These are phyloP conservation scores for Albatrellus ellisii DNA, from an alignment of 768 basidiomycete genomes.

Conservation along the genomic window DNA sequence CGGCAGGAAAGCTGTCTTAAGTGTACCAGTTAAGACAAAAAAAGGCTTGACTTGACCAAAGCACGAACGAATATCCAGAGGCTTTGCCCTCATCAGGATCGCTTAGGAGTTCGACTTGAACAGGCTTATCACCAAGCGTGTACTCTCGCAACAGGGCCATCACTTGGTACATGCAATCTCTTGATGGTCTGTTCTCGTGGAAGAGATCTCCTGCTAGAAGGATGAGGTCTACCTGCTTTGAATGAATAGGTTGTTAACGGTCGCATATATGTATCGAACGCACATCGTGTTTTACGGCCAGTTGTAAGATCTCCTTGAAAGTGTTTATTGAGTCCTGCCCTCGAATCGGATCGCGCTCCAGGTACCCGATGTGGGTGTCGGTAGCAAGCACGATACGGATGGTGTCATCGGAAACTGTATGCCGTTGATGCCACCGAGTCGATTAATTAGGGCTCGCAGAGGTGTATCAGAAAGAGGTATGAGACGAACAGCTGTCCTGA, in stretches of 20 bases:
- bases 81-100: constrained; percentile 88
- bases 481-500: too few species aligned
- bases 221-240: constrained; percentile 78
- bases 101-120: constrained; percentile 85
- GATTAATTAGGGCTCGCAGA: too few species aligned
- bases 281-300: constrained; percentile 83
- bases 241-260: constrained; percentile 2
- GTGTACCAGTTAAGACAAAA: constrained; percentile 3
- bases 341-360: constrained; percentile 87
- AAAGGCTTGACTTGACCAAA: neutral
- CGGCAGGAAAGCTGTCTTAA: constrained; percentile 68
- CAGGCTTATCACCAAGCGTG: constrained; percentile 76
- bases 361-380: constrained; percentile 92
- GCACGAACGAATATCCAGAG: constrained; percentile 64
- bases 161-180: constrained; percentile 81
- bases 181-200: constrained; percentile 92
- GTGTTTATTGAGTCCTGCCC: constrained; percentile 94
- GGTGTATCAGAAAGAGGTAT: too few species aligned
- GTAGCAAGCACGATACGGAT: constrained; percentile 84
- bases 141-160: constrained; percentile 86
- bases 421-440: too few species aligned
- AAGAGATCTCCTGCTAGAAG: constrained; percentile 94
- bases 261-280: constrained; percentile 17
- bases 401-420: constrained; percentile 43
- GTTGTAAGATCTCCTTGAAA: constrained; percentile 84